A percentile compares a stretch with the other conserved stretches of the same genome.
phyloP scores from a whole-genome alignment of 257 asterid species.

The Ilex asprella region DNA sequence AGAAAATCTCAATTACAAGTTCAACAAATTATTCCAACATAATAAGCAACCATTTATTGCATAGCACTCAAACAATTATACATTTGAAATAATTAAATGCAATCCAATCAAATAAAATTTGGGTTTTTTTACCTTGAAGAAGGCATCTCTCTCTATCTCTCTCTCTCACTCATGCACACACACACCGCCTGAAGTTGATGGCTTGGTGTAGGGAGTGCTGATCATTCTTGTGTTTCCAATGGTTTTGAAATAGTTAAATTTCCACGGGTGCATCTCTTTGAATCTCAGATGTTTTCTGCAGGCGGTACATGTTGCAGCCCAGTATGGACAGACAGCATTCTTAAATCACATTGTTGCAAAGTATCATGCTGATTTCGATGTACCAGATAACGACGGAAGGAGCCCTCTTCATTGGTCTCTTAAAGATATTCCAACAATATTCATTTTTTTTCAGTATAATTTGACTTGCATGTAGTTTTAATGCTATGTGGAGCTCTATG shows the following conservation, averaged over 20 bases:
- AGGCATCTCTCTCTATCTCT: no score
- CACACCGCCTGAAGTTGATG: background rate
- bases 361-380: slow-evolving; percentile 85
- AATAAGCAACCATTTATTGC: no score
- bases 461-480: slow-evolving; percentile 2
- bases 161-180: no score
- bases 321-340: slow-evolving; percentile 90
- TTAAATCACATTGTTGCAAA: slow-evolving; percentile 63
- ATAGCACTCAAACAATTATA: no score
- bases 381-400: slow-evolving; percentile 92
- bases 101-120: no score
- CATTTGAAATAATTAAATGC: no score
- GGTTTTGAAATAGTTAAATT: background rate
- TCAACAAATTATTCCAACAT: no score
- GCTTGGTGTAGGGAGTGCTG: background rate
- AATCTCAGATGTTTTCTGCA: slow-evolving; percentile 25
- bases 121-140: no score
- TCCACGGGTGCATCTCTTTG: background rate
- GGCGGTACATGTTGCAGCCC: slow-evolving; percentile 99
- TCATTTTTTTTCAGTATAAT: no score
- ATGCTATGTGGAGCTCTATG: background rate
- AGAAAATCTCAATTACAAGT: no score
- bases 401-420: slow-evolving; percentile 92
- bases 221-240: background rate
- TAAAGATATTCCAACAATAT: background rate